A percentile compares a stretch with the other conserved stretches of the same genome.
Conservation (phyloP, 106 monocot genomes). For the Platanthera zijinensis region DNA sequence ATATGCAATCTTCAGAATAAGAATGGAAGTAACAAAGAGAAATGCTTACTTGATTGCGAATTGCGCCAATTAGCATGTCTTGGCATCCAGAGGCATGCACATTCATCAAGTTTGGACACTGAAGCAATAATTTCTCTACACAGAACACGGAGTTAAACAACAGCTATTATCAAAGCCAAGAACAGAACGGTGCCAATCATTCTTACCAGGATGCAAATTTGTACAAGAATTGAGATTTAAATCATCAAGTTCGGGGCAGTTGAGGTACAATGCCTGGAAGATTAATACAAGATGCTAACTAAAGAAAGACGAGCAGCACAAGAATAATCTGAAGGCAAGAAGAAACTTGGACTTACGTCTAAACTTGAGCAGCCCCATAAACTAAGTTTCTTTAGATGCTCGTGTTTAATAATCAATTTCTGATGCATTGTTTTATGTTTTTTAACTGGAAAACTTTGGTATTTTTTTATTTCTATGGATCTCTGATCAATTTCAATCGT, state of each 20-base stretch:
- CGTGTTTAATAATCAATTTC: conserved; percentile 89
- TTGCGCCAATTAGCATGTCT: conserved; percentile 64
- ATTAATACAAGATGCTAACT: background rate
- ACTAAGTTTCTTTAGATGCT: conserved; percentile 67
- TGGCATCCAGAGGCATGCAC: conserved; percentile 80
- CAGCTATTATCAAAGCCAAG: background rate
- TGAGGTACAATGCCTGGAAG: conserved; percentile 73
- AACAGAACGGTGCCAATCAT: background rate
- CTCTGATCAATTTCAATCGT: background rate
- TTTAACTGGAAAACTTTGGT: conserved; percentile 12
- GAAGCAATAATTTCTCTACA: conserved; percentile 74
- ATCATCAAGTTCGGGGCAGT: conserved; percentile 82
- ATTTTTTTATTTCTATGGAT: conserved; percentile 3
- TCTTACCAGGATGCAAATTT: conserved; percentile 80
- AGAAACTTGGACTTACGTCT: conserved; percentile 41
- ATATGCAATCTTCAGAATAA: background rate
- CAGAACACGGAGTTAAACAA: background rate
- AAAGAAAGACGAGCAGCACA: background rate
- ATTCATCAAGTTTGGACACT: conserved; percentile 70
- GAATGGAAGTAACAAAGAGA: background rate
- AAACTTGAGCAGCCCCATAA: conserved; percentile 96
- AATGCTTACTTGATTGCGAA: conserved; percentile 60
- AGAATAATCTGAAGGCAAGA: background rate
- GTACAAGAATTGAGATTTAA: conserved; percentile 86
- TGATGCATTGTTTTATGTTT: conserved; percentile 46